phyloP scores from a whole-genome alignment of 108 stramenopile species.

The Skeletonema potamos region DNA sequence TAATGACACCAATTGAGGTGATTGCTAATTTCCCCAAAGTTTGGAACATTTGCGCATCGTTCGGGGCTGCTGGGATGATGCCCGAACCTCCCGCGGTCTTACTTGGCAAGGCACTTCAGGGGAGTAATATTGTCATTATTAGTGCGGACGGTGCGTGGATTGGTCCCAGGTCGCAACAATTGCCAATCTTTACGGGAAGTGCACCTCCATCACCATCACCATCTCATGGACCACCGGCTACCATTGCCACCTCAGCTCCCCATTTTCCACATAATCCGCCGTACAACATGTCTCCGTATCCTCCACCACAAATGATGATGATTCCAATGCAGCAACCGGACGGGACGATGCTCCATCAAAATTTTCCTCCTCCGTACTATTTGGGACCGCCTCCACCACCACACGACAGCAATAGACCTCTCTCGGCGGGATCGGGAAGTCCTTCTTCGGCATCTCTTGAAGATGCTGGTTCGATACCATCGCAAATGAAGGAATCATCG shows the following conservation, averaged over 20 bases:
- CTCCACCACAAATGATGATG: conserved; percentile 13
- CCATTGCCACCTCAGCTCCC: neutral
- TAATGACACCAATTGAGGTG: conserved; percentile 42
- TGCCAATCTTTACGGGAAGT: conserved; percentile 19
- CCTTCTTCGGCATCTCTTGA: conserved; percentile 36
- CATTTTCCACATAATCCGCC: conserved; percentile 12
- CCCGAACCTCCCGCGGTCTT: conserved; percentile 20
- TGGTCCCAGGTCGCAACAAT: conserved; percentile 37
- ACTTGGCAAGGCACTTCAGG: conserved; percentile 38
- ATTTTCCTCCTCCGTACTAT: neutral
- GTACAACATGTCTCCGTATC: conserved; percentile 24
- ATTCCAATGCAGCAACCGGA: conserved; percentile 9
- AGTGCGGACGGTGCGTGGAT: conserved; percentile 61
- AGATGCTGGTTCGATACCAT: conserved; percentile 18
- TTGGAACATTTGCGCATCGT: conserved; percentile 40
- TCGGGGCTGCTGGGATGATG: neutral
- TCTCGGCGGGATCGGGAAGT: conserved; percentile 11
- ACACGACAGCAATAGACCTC: neutral
- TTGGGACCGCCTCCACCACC: conserved; percentile 6
- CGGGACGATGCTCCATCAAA: neutral
- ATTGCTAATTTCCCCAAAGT: conserved; percentile 69
- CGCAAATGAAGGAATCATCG: conserved; percentile 17
- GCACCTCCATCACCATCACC: neutral
- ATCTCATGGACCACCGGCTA: neutral
- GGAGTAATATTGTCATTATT: conserved; percentile 42